These are phyloP conservation scores for Phytophthora brassicae DNA, from an alignment of 352 stramenopile species.

Conservation along the genomic window DNA sequence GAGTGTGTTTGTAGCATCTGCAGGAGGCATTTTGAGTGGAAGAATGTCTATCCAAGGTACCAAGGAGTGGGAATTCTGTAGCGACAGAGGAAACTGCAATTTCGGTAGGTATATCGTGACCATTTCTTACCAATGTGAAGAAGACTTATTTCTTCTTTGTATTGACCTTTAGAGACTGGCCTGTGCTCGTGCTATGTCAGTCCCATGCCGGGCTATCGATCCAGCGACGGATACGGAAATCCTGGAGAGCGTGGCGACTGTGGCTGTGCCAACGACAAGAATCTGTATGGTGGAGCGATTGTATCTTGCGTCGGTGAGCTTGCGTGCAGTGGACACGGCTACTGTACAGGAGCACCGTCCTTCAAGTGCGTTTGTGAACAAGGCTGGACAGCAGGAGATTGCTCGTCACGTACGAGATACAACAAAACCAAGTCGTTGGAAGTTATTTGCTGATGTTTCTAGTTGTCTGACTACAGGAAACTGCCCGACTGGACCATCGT, in stretches of 20 bases:
- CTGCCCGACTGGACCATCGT: slow-evolving; percentile 62
- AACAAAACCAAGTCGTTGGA: background rate
- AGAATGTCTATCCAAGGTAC: slow-evolving; percentile 66
- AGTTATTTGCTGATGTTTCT: slow-evolving; percentile 4
- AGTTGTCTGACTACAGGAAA: slow-evolving; percentile 35
- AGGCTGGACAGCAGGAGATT: slow-evolving; percentile 68
- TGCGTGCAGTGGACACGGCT: slow-evolving; percentile 73
- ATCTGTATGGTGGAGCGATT: slow-evolving; percentile 68
- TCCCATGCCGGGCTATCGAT: slow-evolving; percentile 81
- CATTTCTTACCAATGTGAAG: background rate
- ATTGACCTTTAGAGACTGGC: slow-evolving; percentile 36
- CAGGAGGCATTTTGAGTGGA: slow-evolving; percentile 42
- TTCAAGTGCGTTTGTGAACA: slow-evolving; percentile 62
- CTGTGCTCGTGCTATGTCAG: slow-evolving; percentile 56
- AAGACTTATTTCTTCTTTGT: background rate
- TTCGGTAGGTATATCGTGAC: slow-evolving; percentile 19
- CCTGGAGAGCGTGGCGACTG: slow-evolving; percentile 90
- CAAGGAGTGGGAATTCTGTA: slow-evolving; percentile 90
- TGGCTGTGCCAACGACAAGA: slow-evolving; percentile 83
- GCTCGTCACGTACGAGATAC: slow-evolving; percentile 45
- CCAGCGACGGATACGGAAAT: slow-evolving; percentile 87
- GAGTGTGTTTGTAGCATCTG: slow-evolving; percentile 49
- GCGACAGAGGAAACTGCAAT: slow-evolving; percentile 88
- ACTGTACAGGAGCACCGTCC: slow-evolving; percentile 56
- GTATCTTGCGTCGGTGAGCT: slow-evolving; percentile 62